Evolutionary conservation across 2,329 filamentous ascomycete genomes (phyloP).

Genomic region (Exophiala bonariae): DNA sequence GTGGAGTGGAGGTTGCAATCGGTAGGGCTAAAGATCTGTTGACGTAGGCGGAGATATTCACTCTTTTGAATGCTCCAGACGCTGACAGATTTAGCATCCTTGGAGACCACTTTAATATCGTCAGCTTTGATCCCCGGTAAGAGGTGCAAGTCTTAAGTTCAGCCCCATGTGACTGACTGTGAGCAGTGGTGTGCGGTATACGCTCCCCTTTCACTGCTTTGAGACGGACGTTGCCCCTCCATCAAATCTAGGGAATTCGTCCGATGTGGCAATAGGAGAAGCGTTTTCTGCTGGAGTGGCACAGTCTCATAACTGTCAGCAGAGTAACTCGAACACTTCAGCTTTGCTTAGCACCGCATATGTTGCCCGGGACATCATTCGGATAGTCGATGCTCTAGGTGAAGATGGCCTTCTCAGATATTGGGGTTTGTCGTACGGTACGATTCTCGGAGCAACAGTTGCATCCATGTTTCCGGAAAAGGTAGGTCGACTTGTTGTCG

Average conservation of each 20-base stretch:
- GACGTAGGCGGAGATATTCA: not conserved
- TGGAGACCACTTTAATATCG: constrained; percentile 3
- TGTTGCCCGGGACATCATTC: constrained; percentile 43
- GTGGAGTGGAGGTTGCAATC: constrained; percentile 22
- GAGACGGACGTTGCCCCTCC: not conserved
- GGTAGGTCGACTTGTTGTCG: constrained; percentile 9
- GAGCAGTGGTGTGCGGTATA: constrained; percentile 1
- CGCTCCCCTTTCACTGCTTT: constrained; percentile 1
- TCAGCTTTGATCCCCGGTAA: constrained; percentile 5
- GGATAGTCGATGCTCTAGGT: constrained; percentile 10
- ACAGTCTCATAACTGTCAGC: not conserved
- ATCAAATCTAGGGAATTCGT: constrained; percentile 1
- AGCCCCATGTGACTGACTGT: no score
- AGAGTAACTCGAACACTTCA: not conserved
- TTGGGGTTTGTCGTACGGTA: constrained; percentile 35
- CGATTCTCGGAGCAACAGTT: constrained; percentile 28
- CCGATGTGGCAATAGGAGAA: constrained; percentile 2
- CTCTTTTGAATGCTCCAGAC: not conserved
- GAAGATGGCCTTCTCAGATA: constrained; percentile 30
- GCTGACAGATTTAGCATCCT: not conserved
- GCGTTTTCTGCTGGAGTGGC: not conserved
- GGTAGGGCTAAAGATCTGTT: not conserved
- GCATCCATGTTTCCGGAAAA: constrained; percentile 26
- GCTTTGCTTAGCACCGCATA: constrained; percentile 41
- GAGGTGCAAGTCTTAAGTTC: no score